Evolutionary conservation across 805 yeast species (phyloP).

Genomic region (Cyberlindnera sargentensis): DNA sequence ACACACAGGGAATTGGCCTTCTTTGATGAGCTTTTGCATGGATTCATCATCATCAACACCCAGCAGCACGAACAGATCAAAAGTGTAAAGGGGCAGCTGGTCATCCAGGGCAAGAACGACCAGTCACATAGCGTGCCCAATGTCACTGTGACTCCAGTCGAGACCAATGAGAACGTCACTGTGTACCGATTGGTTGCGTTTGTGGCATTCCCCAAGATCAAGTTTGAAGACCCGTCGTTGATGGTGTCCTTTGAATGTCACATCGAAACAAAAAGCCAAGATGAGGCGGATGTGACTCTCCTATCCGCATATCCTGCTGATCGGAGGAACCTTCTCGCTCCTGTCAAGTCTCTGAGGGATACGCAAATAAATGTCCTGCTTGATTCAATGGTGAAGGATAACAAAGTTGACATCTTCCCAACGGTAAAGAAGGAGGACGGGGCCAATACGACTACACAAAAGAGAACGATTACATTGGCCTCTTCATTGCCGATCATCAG

Average conservation of each 20-base stretch:
- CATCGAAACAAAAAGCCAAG: background rate
- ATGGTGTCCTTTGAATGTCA: slow-evolving; percentile 5
- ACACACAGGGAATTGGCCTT: background rate
- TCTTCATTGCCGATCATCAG: slow-evolving; percentile 24
- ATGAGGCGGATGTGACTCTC: background rate
- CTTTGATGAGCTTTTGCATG: slow-evolving; percentile 13
- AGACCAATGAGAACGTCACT: background rate
- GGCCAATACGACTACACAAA: background rate
- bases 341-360: slow-evolving; percentile 6
- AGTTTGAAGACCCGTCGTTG: slow-evolving; percentile 14
- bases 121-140: background rate
- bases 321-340: slow-evolving; percentile 17
- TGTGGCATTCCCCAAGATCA: slow-evolving; percentile 19
- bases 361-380: slow-evolving; percentile 5
- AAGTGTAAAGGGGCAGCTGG: background rate
- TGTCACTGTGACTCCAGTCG: background rate
- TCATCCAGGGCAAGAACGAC: background rate
- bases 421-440: background rate
- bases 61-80: background rate
- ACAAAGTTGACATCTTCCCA: slow-evolving; percentile 8
- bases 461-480: background rate
- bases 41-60: slow-evolving; percentile 6
- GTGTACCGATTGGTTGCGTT: slow-evolving; percentile 11
- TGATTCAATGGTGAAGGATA: slow-evolving; percentile 14
- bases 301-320: slow-evolving; percentile 14